These are phyloP conservation scores for Ganoderma multipileum DNA, from an alignment of 1,284 basidiomycete species.

Conservation along the genomic window DNA sequence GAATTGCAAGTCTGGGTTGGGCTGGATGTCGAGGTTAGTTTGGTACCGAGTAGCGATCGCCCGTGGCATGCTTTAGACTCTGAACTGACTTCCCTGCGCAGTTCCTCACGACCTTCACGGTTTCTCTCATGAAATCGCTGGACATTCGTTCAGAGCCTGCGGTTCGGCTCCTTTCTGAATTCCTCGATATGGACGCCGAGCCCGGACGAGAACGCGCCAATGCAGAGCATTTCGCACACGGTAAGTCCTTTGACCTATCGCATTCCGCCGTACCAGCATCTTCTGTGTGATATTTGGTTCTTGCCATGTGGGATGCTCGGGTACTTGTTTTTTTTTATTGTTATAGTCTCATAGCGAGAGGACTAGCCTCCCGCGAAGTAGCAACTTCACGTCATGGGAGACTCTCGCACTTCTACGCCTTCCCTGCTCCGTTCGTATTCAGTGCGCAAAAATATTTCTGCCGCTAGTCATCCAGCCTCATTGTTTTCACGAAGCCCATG, in stretches of 20 bases:
- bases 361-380: neutral
- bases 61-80: neutral
- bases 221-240: constrained; percentile 91
- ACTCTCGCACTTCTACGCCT: neutral
- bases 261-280: neutral
- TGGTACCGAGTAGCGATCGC: neutral
- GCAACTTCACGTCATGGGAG: neutral
- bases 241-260: constrained; percentile 47
- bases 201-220: constrained; percentile 62
- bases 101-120: constrained; percentile 81
- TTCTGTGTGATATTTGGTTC: neutral
- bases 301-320: neutral
- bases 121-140: constrained; percentile 86
- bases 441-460: neutral
- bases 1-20: constrained; percentile 86
- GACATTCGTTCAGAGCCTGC: constrained; percentile 89
- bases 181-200: constrained; percentile 75
- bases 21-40: constrained; percentile 80
- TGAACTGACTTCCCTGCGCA: constrained; percentile 35
- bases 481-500: constrained; percentile 12
- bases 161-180: constrained; percentile 82
- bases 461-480: constrained; percentile 2
- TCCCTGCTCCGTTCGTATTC: constrained; percentile 5
- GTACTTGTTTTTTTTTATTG: neutral
- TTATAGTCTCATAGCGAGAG: neutral